A percentile compares a stretch with the other conserved stretches of the same genome.
Conservation (phyloP, 352 stramenopile genomes). For the Phytophthora sp. region DNA sequence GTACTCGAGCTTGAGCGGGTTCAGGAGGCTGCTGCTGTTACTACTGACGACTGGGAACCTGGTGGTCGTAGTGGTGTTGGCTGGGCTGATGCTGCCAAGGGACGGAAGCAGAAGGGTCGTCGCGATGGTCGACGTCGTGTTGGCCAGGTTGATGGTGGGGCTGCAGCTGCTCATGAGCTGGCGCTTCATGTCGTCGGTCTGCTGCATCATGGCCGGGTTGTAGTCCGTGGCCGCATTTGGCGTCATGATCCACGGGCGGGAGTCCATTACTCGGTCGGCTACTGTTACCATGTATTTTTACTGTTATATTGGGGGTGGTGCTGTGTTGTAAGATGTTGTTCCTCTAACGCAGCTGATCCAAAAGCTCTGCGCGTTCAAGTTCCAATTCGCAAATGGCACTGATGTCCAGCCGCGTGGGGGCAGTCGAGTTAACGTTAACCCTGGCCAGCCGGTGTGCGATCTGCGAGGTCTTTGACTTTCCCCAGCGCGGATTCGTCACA, state of each 20-base stretch:
- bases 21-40: slow-evolving; percentile 36
- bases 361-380: slow-evolving; percentile 17
- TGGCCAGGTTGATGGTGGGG: slow-evolving; percentile 28
- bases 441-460: slow-evolving; percentile 20
- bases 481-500: slow-evolving; percentile 45
- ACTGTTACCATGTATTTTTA: slow-evolving; percentile 28
- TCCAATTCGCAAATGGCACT: slow-evolving; percentile 43
- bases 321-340: not conserved
- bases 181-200: slow-evolving; percentile 31
- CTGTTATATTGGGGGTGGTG: slow-evolving; percentile 4
- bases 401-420: slow-evolving; percentile 10
- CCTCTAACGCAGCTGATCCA: slow-evolving; percentile 1
- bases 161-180: slow-evolving; percentile 33
- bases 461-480: slow-evolving; percentile 38
- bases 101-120: slow-evolving; percentile 42
- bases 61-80: slow-evolving; percentile 40
- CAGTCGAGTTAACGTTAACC: slow-evolving; percentile 36
- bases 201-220: slow-evolving; percentile 13
- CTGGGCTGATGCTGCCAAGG: slow-evolving; percentile 53
- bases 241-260: slow-evolving; percentile 32
- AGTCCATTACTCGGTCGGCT: slow-evolving; percentile 27
- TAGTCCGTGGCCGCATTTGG: too few species aligned
- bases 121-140: slow-evolving; percentile 27
- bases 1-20: slow-evolving; percentile 51
- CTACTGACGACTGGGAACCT: slow-evolving; percentile 29